Base-by-base conservation (phyloP, 108 stramenopile species). In the Cyclotella cryptica region DNA sequence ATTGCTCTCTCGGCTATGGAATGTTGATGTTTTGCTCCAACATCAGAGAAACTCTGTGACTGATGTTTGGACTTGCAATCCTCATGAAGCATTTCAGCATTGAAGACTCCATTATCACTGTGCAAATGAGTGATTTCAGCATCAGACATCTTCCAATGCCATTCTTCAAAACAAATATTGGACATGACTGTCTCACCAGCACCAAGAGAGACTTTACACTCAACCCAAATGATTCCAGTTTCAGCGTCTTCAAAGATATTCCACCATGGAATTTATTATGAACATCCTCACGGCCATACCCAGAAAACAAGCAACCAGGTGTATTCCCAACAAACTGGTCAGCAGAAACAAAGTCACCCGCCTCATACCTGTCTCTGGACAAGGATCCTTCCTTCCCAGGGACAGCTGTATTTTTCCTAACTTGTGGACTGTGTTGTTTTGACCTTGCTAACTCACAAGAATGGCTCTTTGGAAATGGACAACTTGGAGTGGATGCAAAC, bases 191-290 rank as follows among this genome's bases (percentile, higher is more conserved):
- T 88, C 1, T 90, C 87, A 0, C 21, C 47, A 21, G 86, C 69
- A 29, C 62, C 41, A 8, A 79, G 30, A 13, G 62, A 45, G 15
- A 78, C 64, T 57, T 87, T 84, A 63, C 67, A 30, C 2, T n/a
- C 47, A 30, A 54, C 77, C 41, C 47, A 35, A 35, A 35, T 35
- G 22, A 64, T 14, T 0, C 70, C 47, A 29, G 53, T 18, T 14
- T 79, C 85, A 28, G 75, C 63, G 44, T 89, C 84, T 13, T 28
- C 14, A 47, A 86, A 86, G 40, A 89, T 67, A 0, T 73, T 6
- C 85, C 89, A 13, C 85, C 80, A 60, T 13, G 24, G 21, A 49
- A 49, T 3, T 5, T 39, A 12, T 9, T 11, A 40, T 57, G 10
- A 35, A 1, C 58, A 22, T 0, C 12, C 27, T 87, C 85, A 17